Evolutionary conservation across 2,329 filamentous ascomycete genomes (phyloP).

Genomic region (Ascocoryne sarcoides): DNA sequence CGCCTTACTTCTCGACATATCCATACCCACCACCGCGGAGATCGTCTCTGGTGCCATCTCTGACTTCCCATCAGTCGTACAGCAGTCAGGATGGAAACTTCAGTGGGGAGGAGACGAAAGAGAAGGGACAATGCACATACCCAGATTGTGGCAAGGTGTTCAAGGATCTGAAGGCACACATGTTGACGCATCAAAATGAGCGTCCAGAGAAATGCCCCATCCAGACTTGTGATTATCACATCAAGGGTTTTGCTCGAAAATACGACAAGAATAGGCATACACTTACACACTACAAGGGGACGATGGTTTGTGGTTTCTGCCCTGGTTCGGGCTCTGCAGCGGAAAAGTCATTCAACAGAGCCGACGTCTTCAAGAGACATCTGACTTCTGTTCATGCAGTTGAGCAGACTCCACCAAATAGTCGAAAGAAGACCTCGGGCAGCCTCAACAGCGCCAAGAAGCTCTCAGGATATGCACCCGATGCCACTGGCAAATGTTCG

Average conservation of each 20-base stretch:
- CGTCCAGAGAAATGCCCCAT: constrained; percentile 96
- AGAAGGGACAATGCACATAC: constrained; percentile 40
- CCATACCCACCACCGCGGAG: constrained; percentile 23
- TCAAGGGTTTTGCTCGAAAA: constrained; percentile 90
- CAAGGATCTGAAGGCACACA: constrained; percentile 71
- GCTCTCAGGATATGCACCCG: constrained; percentile 60
- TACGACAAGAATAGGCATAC: constrained; percentile 98
- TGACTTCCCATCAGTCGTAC: constrained; percentile 23
- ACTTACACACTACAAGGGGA: constrained; percentile 93
- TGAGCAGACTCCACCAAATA: constrained; percentile 88
- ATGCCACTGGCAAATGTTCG: constrained; percentile 80
- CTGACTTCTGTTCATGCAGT: constrained; percentile 88
- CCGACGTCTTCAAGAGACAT: constrained; percentile 95
- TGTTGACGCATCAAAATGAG: constrained; percentile 92
- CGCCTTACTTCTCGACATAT: constrained; percentile 25
- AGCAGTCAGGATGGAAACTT: constrained; percentile 25
- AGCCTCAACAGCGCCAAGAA: constrained; percentile 37
- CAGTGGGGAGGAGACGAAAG: constrained; percentile 26
- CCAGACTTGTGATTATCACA: constrained; percentile 83
- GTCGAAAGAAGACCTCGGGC: constrained; percentile 56
- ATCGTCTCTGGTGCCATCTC: constrained; percentile 22
- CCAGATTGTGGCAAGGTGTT: constrained; percentile 51
- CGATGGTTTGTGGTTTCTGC: constrained; percentile 96
- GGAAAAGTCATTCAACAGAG: constrained; percentile 93
- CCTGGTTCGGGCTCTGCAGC: constrained; percentile 77